Conservation (phyloP, 225 moss, liverwort and hornwort genomes). For the Climacium dendroides region DNA sequence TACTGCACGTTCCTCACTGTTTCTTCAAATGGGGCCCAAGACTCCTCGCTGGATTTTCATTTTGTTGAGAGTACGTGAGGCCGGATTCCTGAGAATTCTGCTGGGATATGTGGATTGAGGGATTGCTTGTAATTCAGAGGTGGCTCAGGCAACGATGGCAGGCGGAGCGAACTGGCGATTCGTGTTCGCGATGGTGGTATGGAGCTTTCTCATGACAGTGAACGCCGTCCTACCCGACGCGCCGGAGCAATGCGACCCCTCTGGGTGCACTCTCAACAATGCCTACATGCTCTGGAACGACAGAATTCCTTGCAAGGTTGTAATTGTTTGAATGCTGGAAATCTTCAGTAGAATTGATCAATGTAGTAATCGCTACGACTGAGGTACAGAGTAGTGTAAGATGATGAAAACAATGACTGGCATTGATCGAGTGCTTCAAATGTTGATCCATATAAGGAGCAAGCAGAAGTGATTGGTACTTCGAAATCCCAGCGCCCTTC, state of each 20-base stretch:
- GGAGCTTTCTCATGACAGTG: neutral
- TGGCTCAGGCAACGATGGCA: neutral
- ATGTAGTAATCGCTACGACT: no score
- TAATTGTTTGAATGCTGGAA: neutral
- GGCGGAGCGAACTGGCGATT: neutral
- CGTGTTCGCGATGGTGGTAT: neutral
- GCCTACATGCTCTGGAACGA: conserved; percentile 17
- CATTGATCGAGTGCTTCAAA: neutral
- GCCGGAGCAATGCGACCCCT: neutral
- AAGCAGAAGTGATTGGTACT: neutral
- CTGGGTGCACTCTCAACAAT: conserved; percentile 7
- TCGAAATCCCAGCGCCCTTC: neutral
- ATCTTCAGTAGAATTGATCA: neutral
- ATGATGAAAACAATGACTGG: no score
- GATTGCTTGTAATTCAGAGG: neutral
- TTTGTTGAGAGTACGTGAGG: neutral
- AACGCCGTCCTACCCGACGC: neutral
- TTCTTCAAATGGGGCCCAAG: neutral
- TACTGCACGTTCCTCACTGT: neutral
- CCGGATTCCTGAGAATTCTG: no score
- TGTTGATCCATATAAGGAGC: neutral
- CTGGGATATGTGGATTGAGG: neutral
- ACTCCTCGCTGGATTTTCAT: neutral
- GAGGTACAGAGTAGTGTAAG: neutral
- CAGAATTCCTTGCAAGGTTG: conserved; percentile 3